Evolutionary conservation across 148 eudicot species (phyloP).

Genomic region (Diospyros lotus): DNA sequence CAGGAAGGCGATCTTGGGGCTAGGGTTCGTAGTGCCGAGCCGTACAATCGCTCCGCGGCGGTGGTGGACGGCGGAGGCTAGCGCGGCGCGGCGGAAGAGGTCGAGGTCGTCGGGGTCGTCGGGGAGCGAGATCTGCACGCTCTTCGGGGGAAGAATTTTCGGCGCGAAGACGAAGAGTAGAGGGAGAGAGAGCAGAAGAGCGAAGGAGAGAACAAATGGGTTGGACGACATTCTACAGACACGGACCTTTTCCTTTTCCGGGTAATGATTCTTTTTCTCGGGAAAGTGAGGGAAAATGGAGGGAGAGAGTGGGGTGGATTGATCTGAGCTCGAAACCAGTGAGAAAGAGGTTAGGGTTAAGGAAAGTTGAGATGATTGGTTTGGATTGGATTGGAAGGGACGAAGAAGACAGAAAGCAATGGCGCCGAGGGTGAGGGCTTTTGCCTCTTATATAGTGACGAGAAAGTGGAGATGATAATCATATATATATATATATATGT

Average conservation of each 20-base stretch:
- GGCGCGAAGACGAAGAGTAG: conserved; percentile 22
- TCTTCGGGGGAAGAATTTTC: conserved; percentile 22
- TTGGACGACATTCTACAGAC: conserved; percentile 22
- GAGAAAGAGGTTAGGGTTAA: too few relatives aligned
- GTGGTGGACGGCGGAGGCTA: conserved; percentile 25
- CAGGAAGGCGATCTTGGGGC: conserved; percentile 63
- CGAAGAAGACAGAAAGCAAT: too few relatives aligned
- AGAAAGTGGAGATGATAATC: too few relatives aligned
- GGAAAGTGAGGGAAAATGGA: background rate
- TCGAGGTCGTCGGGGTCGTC: conserved; percentile 65
- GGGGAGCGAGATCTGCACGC: conserved; percentile 36
- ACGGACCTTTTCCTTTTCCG: background rate
- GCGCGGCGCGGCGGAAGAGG: conserved; percentile 55
- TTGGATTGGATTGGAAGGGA: too few relatives aligned
- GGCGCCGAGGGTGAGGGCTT: too few relatives aligned
- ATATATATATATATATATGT: too few relatives aligned
- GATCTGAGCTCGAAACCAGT: background rate
- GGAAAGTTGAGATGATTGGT: too few relatives aligned
- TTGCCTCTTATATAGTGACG: too few relatives aligned
- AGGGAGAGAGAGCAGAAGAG: conserved; percentile 27
- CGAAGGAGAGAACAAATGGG: conserved; percentile 20
- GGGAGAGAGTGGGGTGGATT: background rate
- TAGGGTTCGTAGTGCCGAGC: conserved; percentile 26
- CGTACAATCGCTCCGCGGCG: conserved; percentile 22
- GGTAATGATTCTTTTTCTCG: background rate